These are phyloP conservation scores for Cynanchum wilfordii DNA, from an alignment of 257 asterid genomes.

Conservation along the genomic window DNA sequence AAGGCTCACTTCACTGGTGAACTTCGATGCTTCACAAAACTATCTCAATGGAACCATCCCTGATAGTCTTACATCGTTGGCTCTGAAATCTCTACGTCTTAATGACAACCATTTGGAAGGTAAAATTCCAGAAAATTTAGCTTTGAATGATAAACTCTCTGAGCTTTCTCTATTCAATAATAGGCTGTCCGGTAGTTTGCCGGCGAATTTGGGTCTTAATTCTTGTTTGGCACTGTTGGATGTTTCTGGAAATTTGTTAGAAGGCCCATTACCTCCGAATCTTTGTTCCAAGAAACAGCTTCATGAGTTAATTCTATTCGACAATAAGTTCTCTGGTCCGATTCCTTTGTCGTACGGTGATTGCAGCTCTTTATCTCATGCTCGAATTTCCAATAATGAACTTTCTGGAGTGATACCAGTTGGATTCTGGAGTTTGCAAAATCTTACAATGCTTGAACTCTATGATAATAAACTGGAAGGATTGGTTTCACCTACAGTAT, in stretches of 20 bases:
- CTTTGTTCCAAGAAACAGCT: constrained; percentile 53
- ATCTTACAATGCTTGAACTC: constrained; percentile 44
- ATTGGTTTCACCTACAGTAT: constrained; percentile 44
- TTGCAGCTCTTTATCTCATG: constrained; percentile 45
- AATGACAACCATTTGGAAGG: constrained; percentile 62
- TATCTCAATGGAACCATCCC: constrained; percentile 65
- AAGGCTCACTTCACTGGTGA: constrained; percentile 39
- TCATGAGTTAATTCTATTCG: constrained; percentile 31
- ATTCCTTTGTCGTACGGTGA: constrained; percentile 65
- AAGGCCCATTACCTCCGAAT: constrained; percentile 61
- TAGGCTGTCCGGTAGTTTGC: constrained; percentile 52
- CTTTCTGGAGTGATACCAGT: constrained; percentile 53
- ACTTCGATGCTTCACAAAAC: constrained; percentile 64
- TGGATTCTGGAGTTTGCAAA: constrained; percentile 55
- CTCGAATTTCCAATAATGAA: constrained; percentile 45
- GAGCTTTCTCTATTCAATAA: constrained; percentile 57
- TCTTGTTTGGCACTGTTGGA: constrained; percentile 63
- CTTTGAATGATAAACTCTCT: constrained; percentile 35
- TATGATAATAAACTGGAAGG: constrained; percentile 58
- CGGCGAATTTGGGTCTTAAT: constrained; percentile 50
- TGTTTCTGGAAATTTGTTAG: constrained; percentile 52
- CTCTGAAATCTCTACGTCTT: constrained; percentile 45
- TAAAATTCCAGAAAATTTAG: constrained; percentile 48
- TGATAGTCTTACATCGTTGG: constrained; percentile 44
- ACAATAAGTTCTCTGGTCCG: constrained; percentile 52